Conservation (phyloP, 345 rosid species). For the Melaleuca alternifolia region DNA sequence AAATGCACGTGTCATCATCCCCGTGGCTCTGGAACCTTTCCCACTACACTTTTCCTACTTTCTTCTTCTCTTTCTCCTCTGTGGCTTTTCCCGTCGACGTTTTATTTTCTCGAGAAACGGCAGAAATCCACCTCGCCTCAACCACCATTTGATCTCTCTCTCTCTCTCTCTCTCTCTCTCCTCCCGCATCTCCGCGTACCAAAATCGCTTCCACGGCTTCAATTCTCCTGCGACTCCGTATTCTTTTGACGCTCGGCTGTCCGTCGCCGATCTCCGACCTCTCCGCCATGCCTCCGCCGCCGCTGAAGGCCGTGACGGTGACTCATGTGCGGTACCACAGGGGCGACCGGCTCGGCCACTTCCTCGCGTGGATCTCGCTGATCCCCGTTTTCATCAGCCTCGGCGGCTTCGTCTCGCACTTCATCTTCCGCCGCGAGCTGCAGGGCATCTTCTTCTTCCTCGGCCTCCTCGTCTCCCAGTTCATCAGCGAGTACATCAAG, state of each 20-base stretch:
- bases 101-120: background rate
- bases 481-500: constrained; percentile 70
- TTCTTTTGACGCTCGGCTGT: too few species aligned
- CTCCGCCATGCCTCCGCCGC: background rate
- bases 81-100: background rate
- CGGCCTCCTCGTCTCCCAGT: constrained; percentile 72
- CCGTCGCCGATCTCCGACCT: background rate
- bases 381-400: constrained; percentile 81
- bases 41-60: background rate
- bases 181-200: background rate
- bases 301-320: constrained; percentile 68
- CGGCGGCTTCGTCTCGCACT: constrained; percentile 84
- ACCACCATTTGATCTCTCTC: background rate
- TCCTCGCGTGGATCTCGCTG: constrained; percentile 90
- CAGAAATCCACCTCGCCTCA: background rate
- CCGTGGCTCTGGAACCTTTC: background rate
- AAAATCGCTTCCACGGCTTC: background rate
- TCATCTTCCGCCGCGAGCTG: constrained; percentile 88
- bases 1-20: background rate
- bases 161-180: fast-evolving
- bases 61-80: background rate
- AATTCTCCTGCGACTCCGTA: background rate
- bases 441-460: constrained; percentile 81
- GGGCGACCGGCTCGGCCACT: constrained; percentile 73
- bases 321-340: constrained; percentile 77